Percentiles rank a stretch among this genome's conserved stretches.
phyloP scores from a whole-genome alignment of 768 basidiomycete species.

The Paxillus ammoniavirescens region DNA sequence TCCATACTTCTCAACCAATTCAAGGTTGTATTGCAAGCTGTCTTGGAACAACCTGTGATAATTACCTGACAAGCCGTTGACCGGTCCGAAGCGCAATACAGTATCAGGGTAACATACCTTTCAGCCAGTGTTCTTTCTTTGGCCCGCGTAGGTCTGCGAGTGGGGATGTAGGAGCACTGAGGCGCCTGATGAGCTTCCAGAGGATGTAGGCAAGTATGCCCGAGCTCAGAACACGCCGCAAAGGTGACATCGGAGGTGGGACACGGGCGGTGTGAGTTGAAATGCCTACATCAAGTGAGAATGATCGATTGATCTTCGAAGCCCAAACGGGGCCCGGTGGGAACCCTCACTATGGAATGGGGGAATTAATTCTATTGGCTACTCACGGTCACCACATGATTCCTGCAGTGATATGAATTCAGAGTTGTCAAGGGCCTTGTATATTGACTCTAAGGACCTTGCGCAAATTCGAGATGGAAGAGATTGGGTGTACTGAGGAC shows the following conservation, averaged over 20 bases:
- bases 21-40: constrained; percentile 30
- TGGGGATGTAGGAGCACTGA: constrained; percentile 8
- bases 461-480: too few relatives aligned
- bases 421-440: too few relatives aligned
- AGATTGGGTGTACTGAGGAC: too few relatives aligned
- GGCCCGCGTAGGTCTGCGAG: constrained; percentile 30
- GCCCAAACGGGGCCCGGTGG: too few relatives aligned
- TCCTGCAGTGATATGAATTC: too few relatives aligned
- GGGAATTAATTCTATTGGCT: too few relatives aligned
- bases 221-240: constrained; percentile 2
- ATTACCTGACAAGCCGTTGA: constrained; percentile 27
- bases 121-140: constrained; percentile 35
- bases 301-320: too few relatives aligned
- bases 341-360: too few relatives aligned
- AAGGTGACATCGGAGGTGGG: neutral
- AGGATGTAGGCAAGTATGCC: constrained; percentile 12
- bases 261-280: neutral
- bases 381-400: too few relatives aligned
- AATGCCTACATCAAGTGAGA: too few relatives aligned
- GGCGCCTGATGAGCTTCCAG: constrained; percentile 14
- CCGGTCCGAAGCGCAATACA: neutral
- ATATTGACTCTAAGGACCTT: too few relatives aligned
- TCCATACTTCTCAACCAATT: constrained; percentile 31
- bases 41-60: constrained; percentile 32
- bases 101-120: constrained; percentile 15